These are phyloP conservation scores for Sclerotiophoma versabilis DNA, from an alignment of 2,329 filamentous ascomycete species.

Conservation along the genomic window DNA sequence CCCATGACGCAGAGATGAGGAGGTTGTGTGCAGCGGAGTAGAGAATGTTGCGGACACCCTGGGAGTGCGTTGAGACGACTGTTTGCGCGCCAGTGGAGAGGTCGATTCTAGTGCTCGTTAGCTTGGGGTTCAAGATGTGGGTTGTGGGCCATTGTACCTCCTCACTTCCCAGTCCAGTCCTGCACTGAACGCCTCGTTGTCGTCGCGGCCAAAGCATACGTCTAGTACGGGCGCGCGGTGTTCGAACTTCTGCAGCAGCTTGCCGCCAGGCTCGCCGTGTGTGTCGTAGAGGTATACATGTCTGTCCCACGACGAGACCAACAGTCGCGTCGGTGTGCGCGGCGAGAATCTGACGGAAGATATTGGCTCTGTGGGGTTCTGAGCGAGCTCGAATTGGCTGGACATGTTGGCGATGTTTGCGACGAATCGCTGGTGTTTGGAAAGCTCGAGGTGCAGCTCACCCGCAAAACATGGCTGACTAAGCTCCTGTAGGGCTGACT, in stretches of 20 bases:
- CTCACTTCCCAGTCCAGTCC: constrained; percentile 88
- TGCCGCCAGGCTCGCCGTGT: constrained; percentile 64
- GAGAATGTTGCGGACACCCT: constrained; percentile 81
- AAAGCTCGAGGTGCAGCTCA: constrained; percentile 27
- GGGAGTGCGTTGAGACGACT: constrained; percentile 77
- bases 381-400: constrained; percentile 78
- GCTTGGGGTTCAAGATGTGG: background rate
- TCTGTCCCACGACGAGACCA: constrained; percentile 96
- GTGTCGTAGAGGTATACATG: constrained; percentile 90
- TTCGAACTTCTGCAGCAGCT: constrained; percentile 75
- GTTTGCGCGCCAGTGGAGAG: constrained; percentile 75
- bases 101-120: constrained; percentile 63
- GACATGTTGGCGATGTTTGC: constrained; percentile 36
- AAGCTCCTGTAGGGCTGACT: constrained; percentile 4
- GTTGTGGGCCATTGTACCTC: constrained; percentile 59
- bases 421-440: constrained; percentile 7
- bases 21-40: constrained; percentile 79
- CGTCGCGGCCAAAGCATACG: constrained; percentile 85
- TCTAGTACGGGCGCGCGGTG: constrained; percentile 87
- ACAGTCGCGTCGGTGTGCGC: constrained; percentile 72
- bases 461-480: constrained; percentile 16
- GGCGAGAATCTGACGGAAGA: constrained; percentile 88
- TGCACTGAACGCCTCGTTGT: constrained; percentile 83
- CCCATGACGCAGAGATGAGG: constrained; percentile 92
- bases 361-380: constrained; percentile 85